Evolutionary conservation across 805 yeast genomes (phyloP), one percentile per base, ranked within the genome.

Genomic region (Brettanomyces sp.): DNA sequence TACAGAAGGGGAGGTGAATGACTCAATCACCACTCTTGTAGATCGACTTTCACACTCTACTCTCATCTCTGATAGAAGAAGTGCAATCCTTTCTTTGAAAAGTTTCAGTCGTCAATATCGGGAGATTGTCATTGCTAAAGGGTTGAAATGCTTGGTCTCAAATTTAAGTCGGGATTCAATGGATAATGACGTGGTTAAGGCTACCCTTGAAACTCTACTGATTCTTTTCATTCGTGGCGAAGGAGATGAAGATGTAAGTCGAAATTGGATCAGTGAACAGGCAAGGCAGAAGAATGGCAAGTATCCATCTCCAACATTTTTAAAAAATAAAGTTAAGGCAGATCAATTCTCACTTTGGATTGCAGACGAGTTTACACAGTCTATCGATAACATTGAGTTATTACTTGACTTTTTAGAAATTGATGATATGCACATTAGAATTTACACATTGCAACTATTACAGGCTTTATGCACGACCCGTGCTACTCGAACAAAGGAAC

Each of bases 321-420:
- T 76, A 62, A 79, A 74, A 43, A 75, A 76, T 39, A 73, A 70
- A 49, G 61, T 72, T 3, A 64, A 69, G 4, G 76, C 79, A 11
- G 98, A 90, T 59, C 95, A 88, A 56, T 85, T 93, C 52, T 85
- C 96, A 0, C 66, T 90, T 46, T 90, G 97, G 95, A 85, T 93
- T 32, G 88, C 98, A 0, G 99, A 93, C 64, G 97, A 88, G 56
- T 69, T 93, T 55, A 84, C 90, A 1, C 90, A 85, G 64, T 66
- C 70, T 33, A 71, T 69, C 9, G 73, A 74, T 41, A 67, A 76
- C 12, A 58, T 74, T 14, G 67, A 73, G 18, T 57, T 74, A 23
- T 60, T 82, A 6, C 64, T 76, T 22, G 77, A 81, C 24, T 69
- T 72, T 45, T 49, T 64, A 42, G 67, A 68, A 13, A 51, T 53